Evolutionary conservation across 805 yeast genomes (phyloP).

Genomic region (Ascoidea tarda): DNA sequence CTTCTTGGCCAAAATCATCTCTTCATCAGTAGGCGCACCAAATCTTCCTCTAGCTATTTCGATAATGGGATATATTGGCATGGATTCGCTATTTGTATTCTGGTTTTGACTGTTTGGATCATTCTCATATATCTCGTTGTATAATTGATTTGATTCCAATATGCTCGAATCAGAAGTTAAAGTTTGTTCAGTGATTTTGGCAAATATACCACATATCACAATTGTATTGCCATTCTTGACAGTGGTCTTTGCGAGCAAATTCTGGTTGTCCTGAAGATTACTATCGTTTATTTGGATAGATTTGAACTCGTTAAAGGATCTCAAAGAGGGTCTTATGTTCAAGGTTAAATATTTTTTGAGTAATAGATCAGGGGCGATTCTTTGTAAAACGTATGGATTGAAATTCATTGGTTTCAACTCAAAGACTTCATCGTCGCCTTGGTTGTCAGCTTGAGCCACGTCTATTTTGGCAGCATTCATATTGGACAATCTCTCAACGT

Average conservation of each 20-base stretch:
- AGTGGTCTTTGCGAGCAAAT: slow-evolving; percentile 51
- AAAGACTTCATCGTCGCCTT: background rate
- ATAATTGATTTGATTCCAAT: slow-evolving; percentile 27
- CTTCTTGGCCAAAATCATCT: slow-evolving; percentile 57
- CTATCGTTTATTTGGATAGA: slow-evolving; percentile 31
- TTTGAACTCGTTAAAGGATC: slow-evolving; percentile 62
- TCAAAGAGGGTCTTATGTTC: slow-evolving; percentile 64
- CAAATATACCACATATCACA: slow-evolving; percentile 56
- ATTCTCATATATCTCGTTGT: slow-evolving; percentile 19
- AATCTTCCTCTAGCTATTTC: slow-evolving; percentile 60
- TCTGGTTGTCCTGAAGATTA: slow-evolving; percentile 18
- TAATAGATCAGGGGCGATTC: slow-evolving; percentile 77
- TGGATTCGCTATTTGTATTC: slow-evolving; percentile 15
- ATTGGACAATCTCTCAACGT: too few species aligned
- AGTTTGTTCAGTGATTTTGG: slow-evolving; percentile 48
- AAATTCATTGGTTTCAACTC: slow-evolving; percentile 36
- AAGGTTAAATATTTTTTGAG: slow-evolving; percentile 63
- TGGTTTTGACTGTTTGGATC: slow-evolving; percentile 12
- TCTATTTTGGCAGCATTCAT: too few species aligned
- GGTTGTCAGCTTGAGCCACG: too few species aligned
- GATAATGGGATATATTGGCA: slow-evolving; percentile 55
- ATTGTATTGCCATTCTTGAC: slow-evolving; percentile 60
- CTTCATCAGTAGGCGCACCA: slow-evolving; percentile 81
- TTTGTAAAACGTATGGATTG: slow-evolving; percentile 70
- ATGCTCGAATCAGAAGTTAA: slow-evolving; percentile 24